Evolutionary conservation across 2,329 filamentous ascomycete genomes (phyloP).

Genomic region (Microdochium bolleyi): DNA sequence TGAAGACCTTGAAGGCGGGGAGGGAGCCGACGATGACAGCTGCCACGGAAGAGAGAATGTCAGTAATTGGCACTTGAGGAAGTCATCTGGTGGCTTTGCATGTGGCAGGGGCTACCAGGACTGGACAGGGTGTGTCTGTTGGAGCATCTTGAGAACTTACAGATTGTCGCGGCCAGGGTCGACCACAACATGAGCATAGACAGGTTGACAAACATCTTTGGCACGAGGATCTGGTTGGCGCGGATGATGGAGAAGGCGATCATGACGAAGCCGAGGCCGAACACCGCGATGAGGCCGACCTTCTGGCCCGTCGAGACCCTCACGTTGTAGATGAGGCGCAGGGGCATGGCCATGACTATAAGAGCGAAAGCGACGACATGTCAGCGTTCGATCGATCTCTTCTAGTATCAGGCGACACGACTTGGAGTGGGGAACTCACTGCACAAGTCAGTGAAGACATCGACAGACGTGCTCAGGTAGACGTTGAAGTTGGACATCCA

Average conservation of each 20-base stretch:
- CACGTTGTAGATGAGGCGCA: conserved; percentile 19
- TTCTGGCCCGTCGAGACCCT: conserved; percentile 18
- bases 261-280: conserved; percentile 18
- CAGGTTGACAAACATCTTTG: conserved; percentile 14
- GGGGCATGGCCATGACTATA: conserved; percentile 18
- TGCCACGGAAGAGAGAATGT: background rate
- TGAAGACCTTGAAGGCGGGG: conserved; percentile 14
- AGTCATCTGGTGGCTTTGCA: background rate
- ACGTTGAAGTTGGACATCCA: conserved; percentile 16
- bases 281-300: conserved; percentile 16
- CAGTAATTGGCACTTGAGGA: too few species aligned
- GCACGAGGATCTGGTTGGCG: conserved; percentile 14
- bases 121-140: background rate
- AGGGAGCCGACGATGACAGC: conserved; percentile 15
- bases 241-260: conserved; percentile 20
- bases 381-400: conserved; percentile 1
- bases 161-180: conserved; percentile 13
- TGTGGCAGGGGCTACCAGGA: background rate
- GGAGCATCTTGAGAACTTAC: conserved; percentile 5
- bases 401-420: too few species aligned
- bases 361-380: background rate
- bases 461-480: conserved; percentile 16
- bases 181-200: conserved; percentile 16
- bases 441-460: conserved; percentile 19
- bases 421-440: conserved; percentile 6